Percentiles rank a stretch among this genome's conserved stretches.
Conservation (phyloP, 2,329 filamentous ascomycete species). For the Sporothrix brasiliensis region DNA sequence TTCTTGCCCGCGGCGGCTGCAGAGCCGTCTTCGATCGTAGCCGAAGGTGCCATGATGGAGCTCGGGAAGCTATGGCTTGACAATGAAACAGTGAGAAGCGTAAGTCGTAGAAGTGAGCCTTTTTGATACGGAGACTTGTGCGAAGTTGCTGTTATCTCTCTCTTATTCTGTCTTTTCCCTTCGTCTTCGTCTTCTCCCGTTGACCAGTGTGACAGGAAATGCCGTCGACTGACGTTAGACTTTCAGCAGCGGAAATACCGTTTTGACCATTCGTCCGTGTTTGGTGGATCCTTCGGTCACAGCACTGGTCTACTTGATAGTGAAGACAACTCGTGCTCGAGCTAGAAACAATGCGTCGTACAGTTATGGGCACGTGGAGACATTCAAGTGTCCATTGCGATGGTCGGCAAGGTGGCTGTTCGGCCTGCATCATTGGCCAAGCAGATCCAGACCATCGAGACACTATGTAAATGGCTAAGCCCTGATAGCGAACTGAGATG, state of each 20-base stretch:
- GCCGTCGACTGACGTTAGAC: neutral
- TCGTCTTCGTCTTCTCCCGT: neutral
- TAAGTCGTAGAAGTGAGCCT: neutral
- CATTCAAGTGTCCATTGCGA: constrained; percentile 5
- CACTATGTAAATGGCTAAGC: neutral
- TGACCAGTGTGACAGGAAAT: neutral
- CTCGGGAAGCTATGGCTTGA: neutral
- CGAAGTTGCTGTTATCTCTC: neutral
- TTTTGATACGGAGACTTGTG: no score
- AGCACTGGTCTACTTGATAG: neutral
- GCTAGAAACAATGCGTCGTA: neutral
- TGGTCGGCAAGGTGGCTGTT: neutral
- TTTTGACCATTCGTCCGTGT: neutral
- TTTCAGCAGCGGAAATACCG: neutral
- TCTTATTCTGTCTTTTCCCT: neutral
- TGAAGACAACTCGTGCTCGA: neutral
- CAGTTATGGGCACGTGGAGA: constrained; percentile 4
- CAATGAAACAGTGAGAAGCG: neutral
- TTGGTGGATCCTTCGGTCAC: neutral
- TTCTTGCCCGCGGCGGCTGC: constrained; percentile 24
- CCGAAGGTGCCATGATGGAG: constrained; percentile 38
- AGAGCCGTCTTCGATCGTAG: constrained; percentile 29
- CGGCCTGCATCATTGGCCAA: neutral
- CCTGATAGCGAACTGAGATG: constrained; percentile 21
- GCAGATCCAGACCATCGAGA: neutral